A percentile compares a stretch with the other conserved stretches of the same genome.
Evolutionary conservation across 1,284 basidiomycete genomes (phyloP).

Genomic region (Blastosporella zonata): DNA sequence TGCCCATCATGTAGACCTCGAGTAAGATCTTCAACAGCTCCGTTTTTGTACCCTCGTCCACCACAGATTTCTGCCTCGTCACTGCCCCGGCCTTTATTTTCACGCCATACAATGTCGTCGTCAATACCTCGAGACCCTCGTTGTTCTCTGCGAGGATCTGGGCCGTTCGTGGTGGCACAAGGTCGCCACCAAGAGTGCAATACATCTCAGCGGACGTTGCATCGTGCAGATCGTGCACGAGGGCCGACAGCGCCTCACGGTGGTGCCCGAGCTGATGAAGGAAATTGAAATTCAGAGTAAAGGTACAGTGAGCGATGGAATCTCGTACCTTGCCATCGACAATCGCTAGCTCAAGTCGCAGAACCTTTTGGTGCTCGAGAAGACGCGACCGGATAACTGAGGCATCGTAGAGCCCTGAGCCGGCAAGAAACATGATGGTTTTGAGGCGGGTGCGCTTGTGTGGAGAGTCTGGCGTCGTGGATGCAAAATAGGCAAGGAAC

Average conservation of each 20-base stretch:
- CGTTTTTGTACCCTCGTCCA: slow-evolving; percentile 55
- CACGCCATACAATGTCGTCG: slow-evolving; percentile 38
- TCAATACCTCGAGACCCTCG: slow-evolving; percentile 51
- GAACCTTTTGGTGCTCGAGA: slow-evolving; percentile 44
- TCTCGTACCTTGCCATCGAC: slow-evolving; percentile 80
- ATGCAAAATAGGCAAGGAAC: slow-evolving; percentile 62
- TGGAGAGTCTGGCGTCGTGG: slow-evolving; percentile 71
- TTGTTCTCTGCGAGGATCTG: slow-evolving; percentile 48
- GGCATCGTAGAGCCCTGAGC: slow-evolving; percentile 67
- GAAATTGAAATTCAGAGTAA: neutral
- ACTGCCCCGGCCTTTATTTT: slow-evolving; percentile 18
- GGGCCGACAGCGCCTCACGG: slow-evolving; percentile 59
- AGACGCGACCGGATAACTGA: slow-evolving; percentile 45
- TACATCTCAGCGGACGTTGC: slow-evolving; percentile 77
- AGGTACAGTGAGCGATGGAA: neutral
- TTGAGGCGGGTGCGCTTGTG: slow-evolving; percentile 75
- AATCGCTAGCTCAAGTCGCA: slow-evolving; percentile 75
- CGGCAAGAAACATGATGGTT: slow-evolving; percentile 74
- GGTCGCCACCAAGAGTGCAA: slow-evolving; percentile 70
- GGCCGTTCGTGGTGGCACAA: slow-evolving; percentile 64
- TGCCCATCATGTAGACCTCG: slow-evolving; percentile 79
- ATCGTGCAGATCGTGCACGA: slow-evolving; percentile 74
- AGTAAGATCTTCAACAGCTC: slow-evolving; percentile 67
- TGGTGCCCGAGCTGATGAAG: slow-evolving; percentile 52
- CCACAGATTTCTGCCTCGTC: slow-evolving; percentile 27